Evolutionary conservation across 129 eudicot species (phyloP), one percentile per base, ranked within the genome.

Genomic region (Flaveria brownii): DNA sequence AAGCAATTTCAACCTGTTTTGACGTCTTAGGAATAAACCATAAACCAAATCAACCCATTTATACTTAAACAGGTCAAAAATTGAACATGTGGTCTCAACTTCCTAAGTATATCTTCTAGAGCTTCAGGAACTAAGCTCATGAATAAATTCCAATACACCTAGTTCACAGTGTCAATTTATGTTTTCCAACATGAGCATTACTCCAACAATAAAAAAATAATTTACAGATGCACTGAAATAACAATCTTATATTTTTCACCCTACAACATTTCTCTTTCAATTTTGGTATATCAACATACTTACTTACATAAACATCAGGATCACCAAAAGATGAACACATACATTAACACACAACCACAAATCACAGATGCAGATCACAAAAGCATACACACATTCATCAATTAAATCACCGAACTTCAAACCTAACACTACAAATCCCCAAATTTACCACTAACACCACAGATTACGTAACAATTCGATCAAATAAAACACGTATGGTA

Each of bases 301-400:
- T 5, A 36, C 41, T 4, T 36, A 11, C 62, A 47, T 22, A 25
- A 26, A 16, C 16, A 69, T 17, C 42, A 45, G 52, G 2, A 78
- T 46, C 50, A 9, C 23, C 15, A 45, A 45, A 14, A 45, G 13
- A 45, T 7, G 11, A 36, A 36, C 1, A 45, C 50, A 45, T 3
- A 3, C 52, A 57, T 14, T 55, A 36, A 26, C 41, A 23, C 41
- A 46, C 1, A 71, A 11, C 71, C 18, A 60, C 28, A 60, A 17
- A 76, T 18, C 39, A 7, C 54, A 50, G 23, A 55, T 76, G 42
- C 74, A 14, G 67, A 57, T 57, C 41, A 17, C 5, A 28, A 43
- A 74, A 22, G 13, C 41, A 42, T 59, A 36, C 45, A 59, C 56
- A 66, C 67, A 55, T 63, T 75, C 60, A 63, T 10, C 46, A 49